These are phyloP conservation scores for Chaetomium olivaceum DNA, from an alignment of 2,329 filamentous ascomycete species.

Conservation along the genomic window DNA sequence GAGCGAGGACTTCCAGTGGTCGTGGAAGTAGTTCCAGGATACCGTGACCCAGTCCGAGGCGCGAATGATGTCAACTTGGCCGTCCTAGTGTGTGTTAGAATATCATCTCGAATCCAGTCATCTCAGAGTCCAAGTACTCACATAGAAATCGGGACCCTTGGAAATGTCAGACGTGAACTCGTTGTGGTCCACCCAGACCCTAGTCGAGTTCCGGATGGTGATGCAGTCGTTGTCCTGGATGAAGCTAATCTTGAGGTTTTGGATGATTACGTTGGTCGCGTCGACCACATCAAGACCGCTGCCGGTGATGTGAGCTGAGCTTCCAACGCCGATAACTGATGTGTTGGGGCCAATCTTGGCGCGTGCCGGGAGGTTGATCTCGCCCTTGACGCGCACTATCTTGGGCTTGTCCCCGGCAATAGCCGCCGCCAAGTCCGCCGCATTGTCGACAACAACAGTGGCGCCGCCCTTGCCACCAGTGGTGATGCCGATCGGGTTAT, in stretches of 20 bases:
- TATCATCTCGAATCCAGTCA: not conserved
- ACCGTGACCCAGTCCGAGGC: conserved; percentile 49
- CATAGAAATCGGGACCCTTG: conserved; percentile 43
- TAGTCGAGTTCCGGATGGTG: conserved; percentile 46
- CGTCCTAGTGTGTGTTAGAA: conserved; percentile 38
- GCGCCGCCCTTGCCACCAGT: conserved; percentile 48
- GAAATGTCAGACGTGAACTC: conserved; percentile 47
- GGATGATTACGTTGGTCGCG: conserved; percentile 41
- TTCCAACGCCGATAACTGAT: conserved; percentile 41
- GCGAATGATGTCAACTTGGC: conserved; percentile 48
- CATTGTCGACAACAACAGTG: conserved; percentile 48
- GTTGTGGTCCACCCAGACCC: conserved; percentile 51
- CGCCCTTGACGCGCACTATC: conserved; percentile 47
- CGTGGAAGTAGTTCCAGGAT: conserved; percentile 52
- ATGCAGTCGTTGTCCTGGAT: conserved; percentile 46
- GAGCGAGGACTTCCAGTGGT: conserved; percentile 50
- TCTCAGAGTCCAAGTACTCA: conserved; percentile 22
- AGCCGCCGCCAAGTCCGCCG: conserved; percentile 46
- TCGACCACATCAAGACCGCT: conserved; percentile 39
- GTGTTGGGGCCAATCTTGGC: conserved; percentile 47
- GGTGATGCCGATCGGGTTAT: conserved; percentile 43
- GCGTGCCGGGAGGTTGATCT: conserved; percentile 43
- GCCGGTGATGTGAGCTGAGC: conserved; percentile 38
- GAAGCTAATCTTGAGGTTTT: conserved; percentile 36
- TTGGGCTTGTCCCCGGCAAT: conserved; percentile 45